These are phyloP conservation scores for Cryptococcus sp. DNA, from an alignment of 1,284 basidiomycete species.

Conservation along the genomic window DNA sequence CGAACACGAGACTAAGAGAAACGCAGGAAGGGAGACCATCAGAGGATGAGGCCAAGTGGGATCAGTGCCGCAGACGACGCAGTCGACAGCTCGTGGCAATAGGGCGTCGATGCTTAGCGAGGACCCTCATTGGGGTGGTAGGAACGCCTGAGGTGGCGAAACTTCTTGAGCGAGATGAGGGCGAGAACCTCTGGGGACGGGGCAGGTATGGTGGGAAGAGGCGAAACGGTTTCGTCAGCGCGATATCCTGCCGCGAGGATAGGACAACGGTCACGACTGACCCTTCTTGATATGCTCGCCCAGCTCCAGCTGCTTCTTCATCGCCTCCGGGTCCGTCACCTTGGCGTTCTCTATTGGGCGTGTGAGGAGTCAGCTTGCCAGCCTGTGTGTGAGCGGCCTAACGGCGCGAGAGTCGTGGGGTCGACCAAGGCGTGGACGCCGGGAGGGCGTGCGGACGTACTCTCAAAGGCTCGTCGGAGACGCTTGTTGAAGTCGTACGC, in stretches of 20 bases:
- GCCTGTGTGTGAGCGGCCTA: neutral
- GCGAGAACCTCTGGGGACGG: slow-evolving; percentile 69
- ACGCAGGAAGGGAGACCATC: neutral
- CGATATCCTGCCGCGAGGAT: neutral
- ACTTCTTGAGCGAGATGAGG: slow-evolving; percentile 79
- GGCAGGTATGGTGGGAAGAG: neutral
- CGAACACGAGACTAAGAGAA: neutral
- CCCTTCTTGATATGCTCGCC: slow-evolving; percentile 88
- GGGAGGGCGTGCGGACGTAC: slow-evolving; percentile 24
- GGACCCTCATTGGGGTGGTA: slow-evolving; percentile 54
- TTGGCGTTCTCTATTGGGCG: slow-evolving; percentile 62
- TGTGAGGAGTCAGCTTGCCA: neutral
- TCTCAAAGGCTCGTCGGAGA: slow-evolving; percentile 48
- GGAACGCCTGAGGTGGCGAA: slow-evolving; percentile 71
- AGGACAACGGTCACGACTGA: slow-evolving; percentile 44
- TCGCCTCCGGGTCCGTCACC: slow-evolving; percentile 65
- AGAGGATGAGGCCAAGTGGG: neutral
- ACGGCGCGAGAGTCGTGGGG: neutral
- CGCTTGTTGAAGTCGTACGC: slow-evolving; percentile 49
- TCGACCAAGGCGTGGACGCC: neutral
- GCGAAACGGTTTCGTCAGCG: neutral
- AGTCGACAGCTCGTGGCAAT: neutral
- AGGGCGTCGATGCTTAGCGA: slow-evolving; percentile 12
- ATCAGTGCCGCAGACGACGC: neutral
- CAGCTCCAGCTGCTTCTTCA: slow-evolving; percentile 71